Base-by-base conservation (phyloP, 768 basidiomycete genomes). In the Sporobolomyces roseus region DNA sequence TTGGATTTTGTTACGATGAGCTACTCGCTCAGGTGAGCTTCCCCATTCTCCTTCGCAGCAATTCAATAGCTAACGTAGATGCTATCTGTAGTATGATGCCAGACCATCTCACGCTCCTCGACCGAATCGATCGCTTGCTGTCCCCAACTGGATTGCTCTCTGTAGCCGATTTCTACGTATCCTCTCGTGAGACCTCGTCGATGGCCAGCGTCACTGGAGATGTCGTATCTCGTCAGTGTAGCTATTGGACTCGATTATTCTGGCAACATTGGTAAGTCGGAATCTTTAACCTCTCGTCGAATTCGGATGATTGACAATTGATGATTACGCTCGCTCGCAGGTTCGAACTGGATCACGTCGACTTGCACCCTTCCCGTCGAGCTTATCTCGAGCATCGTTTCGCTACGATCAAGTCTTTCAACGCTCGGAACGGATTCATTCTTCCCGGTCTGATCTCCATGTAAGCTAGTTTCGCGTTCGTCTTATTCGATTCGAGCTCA, bases 351-450 rank as follows among this genome's bases (percentile, higher is more conserved):
- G 81, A 82, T 70, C 79, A 81, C 61, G 80, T 82, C 51, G 77
- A 80, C 59, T 75, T 82, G 0, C 76, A 78, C 29, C 84, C 85
- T 19, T 48, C 72, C 1, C 49, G 71, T 3, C 63, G 68, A 2
- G 84, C 86, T 60, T 90, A 89, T 77, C 82, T 90, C 38, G 88
- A 90, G 77, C 88, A 89, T 78, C 84, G 84, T 65, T 89, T 89
- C 78, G 87, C 87, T 46, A 89, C 88, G 32, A 84, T 87, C 73
- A 60, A 62, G 21, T 35, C 59, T 29, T 87, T 85, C 79, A 90
- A 89, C 73, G 88, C 84, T 14, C 83, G 88, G 55, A 89, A 89
- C 79, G 81, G 81, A 54, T 86, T 87, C 75, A 78, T 89, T 61
- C 73, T 87, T n/a, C 86, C 87, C 0, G 83, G 84, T 77, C 81